Percentiles rank a stretch among this genome's conserved stretches.
phyloP scores from a whole-genome alignment of 768 basidiomycete genomes.

The Boletus coccyginus region DNA sequence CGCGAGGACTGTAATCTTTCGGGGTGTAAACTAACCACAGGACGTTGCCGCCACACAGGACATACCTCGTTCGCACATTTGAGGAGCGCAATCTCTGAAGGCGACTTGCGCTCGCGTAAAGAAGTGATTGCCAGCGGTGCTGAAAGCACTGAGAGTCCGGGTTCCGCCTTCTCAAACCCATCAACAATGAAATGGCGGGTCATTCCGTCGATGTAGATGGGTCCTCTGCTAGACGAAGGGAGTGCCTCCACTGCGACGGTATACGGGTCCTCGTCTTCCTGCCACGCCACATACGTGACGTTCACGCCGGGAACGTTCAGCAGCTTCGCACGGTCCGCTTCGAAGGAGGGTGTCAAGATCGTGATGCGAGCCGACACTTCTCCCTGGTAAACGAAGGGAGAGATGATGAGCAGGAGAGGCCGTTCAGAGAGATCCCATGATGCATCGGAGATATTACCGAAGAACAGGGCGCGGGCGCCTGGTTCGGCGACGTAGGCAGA shows the following conservation, averaged over 20 bases:
- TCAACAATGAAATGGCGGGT: slow-evolving; percentile 64
- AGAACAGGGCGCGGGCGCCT: slow-evolving; percentile 67
- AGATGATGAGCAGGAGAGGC: slow-evolving; percentile 67
- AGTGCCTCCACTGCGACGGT: slow-evolving; percentile 39
- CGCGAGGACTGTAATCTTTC: slow-evolving; percentile 72
- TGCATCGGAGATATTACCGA: slow-evolving; percentile 60
- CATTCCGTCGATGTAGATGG: slow-evolving; percentile 59
- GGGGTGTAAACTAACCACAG: background rate
- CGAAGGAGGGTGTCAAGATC: slow-evolving; percentile 76
- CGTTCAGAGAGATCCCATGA: slow-evolving; percentile 77
- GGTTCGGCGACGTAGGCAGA: slow-evolving; percentile 80
- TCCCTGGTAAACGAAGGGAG: slow-evolving; percentile 34
- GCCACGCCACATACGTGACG: slow-evolving; percentile 54
- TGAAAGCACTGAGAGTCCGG: slow-evolving; percentile 38
- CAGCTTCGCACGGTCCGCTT: slow-evolving; percentile 63
- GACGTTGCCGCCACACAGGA: background rate
- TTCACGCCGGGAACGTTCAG: slow-evolving; percentile 50
- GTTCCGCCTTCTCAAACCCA: slow-evolving; percentile 49
- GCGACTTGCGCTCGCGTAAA: slow-evolving; percentile 73
- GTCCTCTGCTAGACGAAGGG: slow-evolving; percentile 25
- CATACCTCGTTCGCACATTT: slow-evolving; percentile 78
- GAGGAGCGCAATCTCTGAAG: slow-evolving; percentile 65
- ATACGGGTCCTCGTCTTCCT: slow-evolving; percentile 70
- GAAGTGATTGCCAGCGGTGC: slow-evolving; percentile 55
- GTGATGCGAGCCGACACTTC: slow-evolving; percentile 44